Conservation (phyloP, 2,329 filamentous ascomycete species). For the Trichoderma citrinoviride region DNA sequence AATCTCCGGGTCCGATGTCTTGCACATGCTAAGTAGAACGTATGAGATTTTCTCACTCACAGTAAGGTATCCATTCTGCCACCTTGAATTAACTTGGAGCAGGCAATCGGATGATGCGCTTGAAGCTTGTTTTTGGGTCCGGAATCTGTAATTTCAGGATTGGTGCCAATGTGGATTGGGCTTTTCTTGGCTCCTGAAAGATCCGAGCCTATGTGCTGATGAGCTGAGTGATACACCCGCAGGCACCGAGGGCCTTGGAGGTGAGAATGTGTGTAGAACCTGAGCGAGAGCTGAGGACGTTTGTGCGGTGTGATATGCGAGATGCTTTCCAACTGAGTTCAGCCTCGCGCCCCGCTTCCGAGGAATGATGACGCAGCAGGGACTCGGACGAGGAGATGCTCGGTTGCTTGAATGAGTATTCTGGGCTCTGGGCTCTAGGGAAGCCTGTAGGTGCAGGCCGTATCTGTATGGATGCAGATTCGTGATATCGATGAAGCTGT, state of each 20-base stretch:
- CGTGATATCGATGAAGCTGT: neutral
- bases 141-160: neutral
- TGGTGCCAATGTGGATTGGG: neutral
- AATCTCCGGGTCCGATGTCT: neutral
- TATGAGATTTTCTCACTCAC: constrained; percentile 26
- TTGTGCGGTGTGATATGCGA: constrained; percentile 16
- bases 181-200: too few species aligned
- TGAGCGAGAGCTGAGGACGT: neutral
- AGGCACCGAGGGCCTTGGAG: too few species aligned
- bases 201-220: neutral
- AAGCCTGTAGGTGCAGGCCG: neutral
- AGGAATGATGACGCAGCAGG: constrained; percentile 5
- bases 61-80: constrained; percentile 33
- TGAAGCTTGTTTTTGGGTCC: neutral
- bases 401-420: neutral
- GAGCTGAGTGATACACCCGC: too few species aligned
- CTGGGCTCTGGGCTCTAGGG: neutral
- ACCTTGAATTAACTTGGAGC: neutral
- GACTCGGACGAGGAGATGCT: neutral
- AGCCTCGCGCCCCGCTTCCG: constrained; percentile 15
- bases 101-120: neutral
- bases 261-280: too few species aligned
- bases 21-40: neutral
- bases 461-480: neutral
- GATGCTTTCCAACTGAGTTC: constrained; percentile 4